These are phyloP conservation scores for Stromatinia cepivora DNA, from an alignment of 2,329 filamentous ascomycete genomes.

Conservation along the genomic window DNA sequence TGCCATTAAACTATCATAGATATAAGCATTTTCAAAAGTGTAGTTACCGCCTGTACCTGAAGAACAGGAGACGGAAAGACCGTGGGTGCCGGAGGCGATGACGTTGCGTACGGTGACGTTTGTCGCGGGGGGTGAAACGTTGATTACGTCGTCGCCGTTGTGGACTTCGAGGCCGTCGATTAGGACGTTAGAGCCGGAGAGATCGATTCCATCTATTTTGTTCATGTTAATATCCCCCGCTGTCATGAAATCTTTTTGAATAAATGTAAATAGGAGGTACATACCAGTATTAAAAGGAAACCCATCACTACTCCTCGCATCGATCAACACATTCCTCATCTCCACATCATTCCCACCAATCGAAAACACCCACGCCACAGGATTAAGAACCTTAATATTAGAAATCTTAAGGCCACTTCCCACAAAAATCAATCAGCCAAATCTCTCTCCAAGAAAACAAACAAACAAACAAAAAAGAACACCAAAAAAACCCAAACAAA, in stretches of 20 bases:
- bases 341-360: constrained; percentile 20
- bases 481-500: neutral
- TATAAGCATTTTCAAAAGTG: constrained; percentile 13
- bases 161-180: constrained; percentile 21
- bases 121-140: neutral
- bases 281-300: constrained; percentile 18
- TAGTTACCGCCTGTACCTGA: neutral
- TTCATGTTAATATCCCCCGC: neutral
- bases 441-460: neutral
- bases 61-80: constrained; percentile 11
- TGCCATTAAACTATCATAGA: constrained; percentile 19
- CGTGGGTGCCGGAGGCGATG: constrained; percentile 16
- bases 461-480: no score
- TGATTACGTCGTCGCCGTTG: constrained; percentile 21
- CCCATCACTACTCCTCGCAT: constrained; percentile 14
- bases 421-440: neutral
- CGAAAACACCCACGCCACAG: constrained; percentile 14
- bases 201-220: constrained; percentile 11
- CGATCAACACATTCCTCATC: constrained; percentile 11
- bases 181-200: constrained; percentile 13
- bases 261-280: neutral
- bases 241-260: neutral
- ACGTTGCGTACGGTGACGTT: constrained; percentile 18
- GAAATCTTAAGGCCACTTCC: constrained; percentile 6
- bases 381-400: constrained; percentile 19